Evolutionary conservation across 176 grass and related monocot genomes (phyloP), one percentile per base, ranked within the genome.

Genomic region (Juncus inflexus): DNA sequence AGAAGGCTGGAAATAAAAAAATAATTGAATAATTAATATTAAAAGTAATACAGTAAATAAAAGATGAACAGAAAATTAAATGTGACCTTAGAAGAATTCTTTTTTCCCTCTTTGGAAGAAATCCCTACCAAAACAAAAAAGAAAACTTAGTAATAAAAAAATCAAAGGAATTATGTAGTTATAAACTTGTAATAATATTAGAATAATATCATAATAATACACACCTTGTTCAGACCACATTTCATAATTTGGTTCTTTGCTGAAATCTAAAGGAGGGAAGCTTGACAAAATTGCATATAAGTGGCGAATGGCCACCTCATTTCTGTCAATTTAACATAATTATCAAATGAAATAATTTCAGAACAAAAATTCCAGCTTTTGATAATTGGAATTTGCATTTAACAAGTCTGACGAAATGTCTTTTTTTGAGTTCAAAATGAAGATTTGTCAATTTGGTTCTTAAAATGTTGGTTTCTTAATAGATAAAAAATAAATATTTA

Each of bases 211-310:
- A 62, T 63, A 39, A 72, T 43, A 73, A 63, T 52, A 79, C 77
- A 79, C 45, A 91, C 92, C 92, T 37, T 74, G 70, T 67, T 74
- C 50, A 70, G 82, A 89, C 87, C 82, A 97, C 79, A 89, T 89
- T 60, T 86, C 74, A 69, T 77, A 86, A 43, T 53, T 51, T 77
- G 67, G 63, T 77, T 91, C 92, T 56, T 81, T 77, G 47, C 85
- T 65, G 55, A 78, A 55, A 60, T 89, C 82, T 74, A 86, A 60
- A 5, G 62, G 47, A 72, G 87, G 87, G 60, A 86, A 57, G 76
- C 71, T 66, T 4, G 14, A 84, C 66, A 97, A 86, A 55, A 86
- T 52, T 41, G 77, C 77, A 74, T 91, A 81, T 55, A 85, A 75
- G 54, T 89, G 90, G 63, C 28, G 60, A 65, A 89, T 74, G 78